Base-by-base conservation (phyloP, 495 filamentous ascomycete species). In the Geoglossum glabrum region DNA sequence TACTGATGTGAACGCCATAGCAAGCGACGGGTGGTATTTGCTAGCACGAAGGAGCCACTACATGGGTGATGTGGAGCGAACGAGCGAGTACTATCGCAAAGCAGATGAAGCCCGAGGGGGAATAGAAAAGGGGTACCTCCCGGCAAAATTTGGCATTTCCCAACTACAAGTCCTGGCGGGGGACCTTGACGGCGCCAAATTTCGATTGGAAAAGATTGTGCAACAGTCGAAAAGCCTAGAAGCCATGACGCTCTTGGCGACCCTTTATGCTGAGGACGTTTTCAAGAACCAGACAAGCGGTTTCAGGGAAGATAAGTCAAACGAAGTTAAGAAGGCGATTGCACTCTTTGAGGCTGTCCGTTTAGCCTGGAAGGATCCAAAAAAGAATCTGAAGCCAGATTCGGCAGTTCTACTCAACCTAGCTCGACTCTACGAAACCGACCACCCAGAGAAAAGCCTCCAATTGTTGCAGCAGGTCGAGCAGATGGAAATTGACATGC, bases 21-120 rank as follows among this genome's bases (percentile, higher is more conserved):
- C 90, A 1, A 95, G 88, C 67, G 92, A 98, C 64, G 92, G 90
- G 23, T 96, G 88, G 88, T 97, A 95, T 69, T 71, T 95, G 3
- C 80, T 97, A 15, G 92, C 86, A 13, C 76, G 89, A 47, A 95
- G 93, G 64, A 82, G 86, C 60, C 92, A 98, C 68, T 86, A 85
- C 43, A 68, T 68, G 21, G 77, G 79, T 25, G 80, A 95, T 54
- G 64, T 74, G 23, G 70, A 81, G 11, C 80, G 76, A 45, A 89
- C 92, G 6, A 73, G 72, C 11, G 86, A 93, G 57, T 92, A 80
- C 66, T 98, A 97, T 68, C 76, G 79, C 38, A 81, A 85, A 59
- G 86, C 93, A 1, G 93, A 98, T 66, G 81, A 86, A 64, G 86
- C 92, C 45, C 76, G 93, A 60, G 90, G 90, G 57, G 90, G 88